These are phyloP conservation scores for Candida khao-thaluensis DNA, from an alignment of 805 yeast genomes.

Conservation along the genomic window DNA sequence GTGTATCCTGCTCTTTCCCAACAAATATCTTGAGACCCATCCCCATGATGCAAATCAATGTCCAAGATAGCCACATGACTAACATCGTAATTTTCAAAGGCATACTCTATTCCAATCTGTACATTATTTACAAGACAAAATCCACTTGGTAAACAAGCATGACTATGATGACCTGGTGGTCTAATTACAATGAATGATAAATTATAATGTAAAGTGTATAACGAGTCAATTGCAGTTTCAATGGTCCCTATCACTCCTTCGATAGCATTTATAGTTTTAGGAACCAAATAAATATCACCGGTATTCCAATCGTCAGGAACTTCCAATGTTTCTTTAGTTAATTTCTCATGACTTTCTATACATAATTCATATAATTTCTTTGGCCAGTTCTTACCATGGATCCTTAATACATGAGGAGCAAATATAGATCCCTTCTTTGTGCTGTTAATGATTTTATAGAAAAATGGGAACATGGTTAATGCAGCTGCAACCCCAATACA, in stretches of 20 bases:
- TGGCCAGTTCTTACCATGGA: slow-evolving; percentile 80
- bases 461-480: slow-evolving; percentile 61
- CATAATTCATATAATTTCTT: slow-evolving; percentile 56
- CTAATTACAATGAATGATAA: slow-evolving; percentile 66
- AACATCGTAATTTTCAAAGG: slow-evolving; percentile 56
- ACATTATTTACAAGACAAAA: slow-evolving; percentile 81
- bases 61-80: slow-evolving; percentile 82
- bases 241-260: slow-evolving; percentile 78
- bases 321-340: slow-evolving; percentile 56
- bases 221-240: slow-evolving; percentile 63
- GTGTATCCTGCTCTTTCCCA: slow-evolving; percentile 71
- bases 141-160: slow-evolving; percentile 80
- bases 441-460: slow-evolving; percentile 50
- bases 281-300: slow-evolving; percentile 75
- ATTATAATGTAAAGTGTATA: slow-evolving; percentile 27
- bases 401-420: slow-evolving; percentile 59
- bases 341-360: slow-evolving; percentile 52
- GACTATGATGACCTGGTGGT: slow-evolving; percentile 89
- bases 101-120: slow-evolving; percentile 78
- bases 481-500: slow-evolving; percentile 82
- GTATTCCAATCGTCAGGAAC: slow-evolving; percentile 81
- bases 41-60: slow-evolving; percentile 86
- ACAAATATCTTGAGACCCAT: slow-evolving; percentile 83
- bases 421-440: slow-evolving; percentile 48
- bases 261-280: slow-evolving; percentile 65